Evolutionary conservation across 345 rosid genomes (phyloP).

Genomic region (Conringia planisiliqua): DNA sequence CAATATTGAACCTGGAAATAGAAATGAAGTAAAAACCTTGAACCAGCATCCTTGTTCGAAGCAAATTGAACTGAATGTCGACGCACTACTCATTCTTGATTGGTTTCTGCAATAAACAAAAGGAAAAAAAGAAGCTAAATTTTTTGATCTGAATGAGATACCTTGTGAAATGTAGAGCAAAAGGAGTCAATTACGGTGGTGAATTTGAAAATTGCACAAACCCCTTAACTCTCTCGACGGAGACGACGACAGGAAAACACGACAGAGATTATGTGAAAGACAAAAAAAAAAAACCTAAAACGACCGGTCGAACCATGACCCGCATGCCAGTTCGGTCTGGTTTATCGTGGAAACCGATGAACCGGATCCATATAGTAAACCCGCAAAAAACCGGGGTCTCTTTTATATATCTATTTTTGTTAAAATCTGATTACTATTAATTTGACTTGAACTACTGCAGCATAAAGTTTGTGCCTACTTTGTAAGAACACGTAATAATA

Average conservation of each 20-base stretch:
- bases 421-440: too few species aligned
- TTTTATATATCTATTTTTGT: too few species aligned
- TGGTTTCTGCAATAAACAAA: conserved; percentile 1
- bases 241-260: neutral
- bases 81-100: conserved; percentile 24
- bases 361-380: neutral
- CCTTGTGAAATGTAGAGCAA: neutral
- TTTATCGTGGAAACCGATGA: neutral
- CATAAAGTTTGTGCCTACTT: too few species aligned
- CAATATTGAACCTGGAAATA: neutral
- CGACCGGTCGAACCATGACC: neutral
- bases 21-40: neutral
- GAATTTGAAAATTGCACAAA: neutral
- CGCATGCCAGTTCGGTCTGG: neutral
- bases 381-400: too few species aligned
- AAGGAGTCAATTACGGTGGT: neutral
- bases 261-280: neutral
- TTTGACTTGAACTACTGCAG: too few species aligned
- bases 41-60: conserved; percentile 33
- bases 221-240: neutral
- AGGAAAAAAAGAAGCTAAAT: neutral
- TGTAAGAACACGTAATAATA: too few species aligned
- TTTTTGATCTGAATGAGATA: neutral
- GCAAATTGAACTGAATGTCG: conserved; percentile 21
- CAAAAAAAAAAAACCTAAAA: neutral